These are phyloP conservation scores for Acaromyces ingoldii DNA, from an alignment of 1,284 basidiomycete genomes.

Conservation along the genomic window DNA sequence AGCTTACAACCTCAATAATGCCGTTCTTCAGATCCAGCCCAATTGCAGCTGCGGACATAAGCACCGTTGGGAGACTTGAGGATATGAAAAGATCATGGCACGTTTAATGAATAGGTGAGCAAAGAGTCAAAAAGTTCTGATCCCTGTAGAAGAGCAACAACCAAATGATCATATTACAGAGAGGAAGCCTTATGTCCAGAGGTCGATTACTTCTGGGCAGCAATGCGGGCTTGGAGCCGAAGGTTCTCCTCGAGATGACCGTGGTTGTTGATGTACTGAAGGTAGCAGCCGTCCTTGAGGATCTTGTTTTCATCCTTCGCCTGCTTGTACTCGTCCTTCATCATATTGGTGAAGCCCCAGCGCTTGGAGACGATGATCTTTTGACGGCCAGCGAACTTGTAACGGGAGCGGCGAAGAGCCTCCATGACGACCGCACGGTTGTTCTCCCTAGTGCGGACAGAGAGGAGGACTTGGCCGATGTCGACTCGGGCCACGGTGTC, in stretches of 20 bases:
- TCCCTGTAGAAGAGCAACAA: no score
- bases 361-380: constrained; percentile 80
- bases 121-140: no score
- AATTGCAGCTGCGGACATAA: no score
- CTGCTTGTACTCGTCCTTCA: constrained; percentile 80
- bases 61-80: no score
- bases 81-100: no score
- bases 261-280: constrained; percentile 50
- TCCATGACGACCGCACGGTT: constrained; percentile 88
- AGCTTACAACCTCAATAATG: no score
- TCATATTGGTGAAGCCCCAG: constrained; percentile 87
- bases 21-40: no score
- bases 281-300: constrained; percentile 47
- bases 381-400: constrained; percentile 98
- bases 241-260: constrained; percentile 48
- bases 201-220: constrained; percentile 50
- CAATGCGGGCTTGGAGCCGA: constrained; percentile 45
- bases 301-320: constrained; percentile 68
- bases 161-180: no score
- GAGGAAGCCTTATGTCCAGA: no score
- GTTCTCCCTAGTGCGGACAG: constrained; percentile 84
- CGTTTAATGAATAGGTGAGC: no score
- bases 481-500: constrained; percentile 89
- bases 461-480: constrained; percentile 96
- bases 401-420: constrained; percentile 77